Conservation (phyloP, 768 basidiomycete species). For the Termitomyces sp. region DNA sequence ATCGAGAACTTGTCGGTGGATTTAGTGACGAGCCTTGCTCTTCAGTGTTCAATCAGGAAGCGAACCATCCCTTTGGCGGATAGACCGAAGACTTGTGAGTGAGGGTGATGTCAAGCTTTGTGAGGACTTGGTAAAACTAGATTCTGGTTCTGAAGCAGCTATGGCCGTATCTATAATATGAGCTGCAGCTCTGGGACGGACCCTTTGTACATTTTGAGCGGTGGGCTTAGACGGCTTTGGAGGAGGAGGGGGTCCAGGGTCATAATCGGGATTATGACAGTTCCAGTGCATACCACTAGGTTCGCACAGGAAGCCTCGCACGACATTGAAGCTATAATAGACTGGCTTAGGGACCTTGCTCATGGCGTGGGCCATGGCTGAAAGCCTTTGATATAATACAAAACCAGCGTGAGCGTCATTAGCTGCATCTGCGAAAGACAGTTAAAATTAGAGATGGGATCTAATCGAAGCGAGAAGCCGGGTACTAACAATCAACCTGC, state of each 20-base stretch:
- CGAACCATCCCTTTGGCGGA: not conserved
- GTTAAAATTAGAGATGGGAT: not conserved
- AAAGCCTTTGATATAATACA: slow-evolving; percentile 41
- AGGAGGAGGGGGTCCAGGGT: slow-evolving; percentile 63
- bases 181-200: not conserved
- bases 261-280: slow-evolving; percentile 59
- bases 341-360: slow-evolving; percentile 26
- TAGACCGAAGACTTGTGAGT: not conserved
- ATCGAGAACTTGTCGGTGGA: not conserved
- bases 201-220: slow-evolving; percentile 4
- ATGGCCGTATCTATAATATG: not conserved
- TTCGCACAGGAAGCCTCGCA: slow-evolving; percentile 41
- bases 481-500: slow-evolving; percentile 59
- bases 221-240: slow-evolving; percentile 27
- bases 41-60: not conserved
- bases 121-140: not conserved
- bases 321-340: slow-evolving; percentile 55
- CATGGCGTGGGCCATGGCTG: slow-evolving; percentile 32
- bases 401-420: slow-evolving; percentile 70
- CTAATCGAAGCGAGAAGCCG: not conserved
- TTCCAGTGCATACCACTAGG: slow-evolving; percentile 43
- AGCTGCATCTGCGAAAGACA: slow-evolving; percentile 43
- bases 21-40: not conserved
- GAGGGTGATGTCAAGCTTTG: not conserved
- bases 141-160: not conserved